Base-by-base conservation (phyloP, 495 filamentous ascomycete genomes). In the Monascus purpureus region DNA sequence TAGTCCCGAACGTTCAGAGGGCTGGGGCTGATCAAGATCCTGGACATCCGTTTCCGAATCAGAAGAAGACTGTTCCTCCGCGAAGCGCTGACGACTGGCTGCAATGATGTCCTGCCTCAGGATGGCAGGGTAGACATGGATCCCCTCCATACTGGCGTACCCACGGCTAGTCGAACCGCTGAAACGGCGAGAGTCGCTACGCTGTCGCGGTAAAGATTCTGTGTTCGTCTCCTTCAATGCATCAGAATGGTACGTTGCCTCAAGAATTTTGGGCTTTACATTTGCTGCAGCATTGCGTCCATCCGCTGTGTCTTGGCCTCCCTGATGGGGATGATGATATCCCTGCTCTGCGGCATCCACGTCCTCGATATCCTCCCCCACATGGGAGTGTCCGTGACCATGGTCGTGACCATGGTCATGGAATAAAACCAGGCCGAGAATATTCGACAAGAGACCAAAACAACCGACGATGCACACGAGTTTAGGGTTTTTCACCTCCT, bases 391-490 rank as follows among this genome's bases (percentile, higher is more conserved):
- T 4, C 53, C 57, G 17, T 63, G 64, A 2, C 66, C 69, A 55
- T 87, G 82, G n/a, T 71, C 73, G 43, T 94, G 86, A 0, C 85
- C 80, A 48, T 96, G 92, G 26, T 93, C 90, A 45, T 93, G 92
- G 49, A 97, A 80, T 8, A 97, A 68, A 16, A 81, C 66, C 27
- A 95, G 73, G 0, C 90, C 90, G n/a, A 82, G 55, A 11, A 96
- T 72, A 40, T 97, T 97, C 8, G 83, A 93, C 3, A 72, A 58
- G n/a, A 97, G 67, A 11, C 90, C 90, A 32, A 79, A 65, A 37
- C 69, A 88, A 4, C 90, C 90, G 12, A 95, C 87, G 41, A 81
- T 77, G 35, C 90, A 72, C 25, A 95, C 84, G 11, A 97, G 63
- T 42, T 76, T 70, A 0, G 90, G 82, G 36, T 88, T 80, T 29